phyloP scores from a whole-genome alignment of 129 eudicot species.

The Sambucus nigra region DNA sequence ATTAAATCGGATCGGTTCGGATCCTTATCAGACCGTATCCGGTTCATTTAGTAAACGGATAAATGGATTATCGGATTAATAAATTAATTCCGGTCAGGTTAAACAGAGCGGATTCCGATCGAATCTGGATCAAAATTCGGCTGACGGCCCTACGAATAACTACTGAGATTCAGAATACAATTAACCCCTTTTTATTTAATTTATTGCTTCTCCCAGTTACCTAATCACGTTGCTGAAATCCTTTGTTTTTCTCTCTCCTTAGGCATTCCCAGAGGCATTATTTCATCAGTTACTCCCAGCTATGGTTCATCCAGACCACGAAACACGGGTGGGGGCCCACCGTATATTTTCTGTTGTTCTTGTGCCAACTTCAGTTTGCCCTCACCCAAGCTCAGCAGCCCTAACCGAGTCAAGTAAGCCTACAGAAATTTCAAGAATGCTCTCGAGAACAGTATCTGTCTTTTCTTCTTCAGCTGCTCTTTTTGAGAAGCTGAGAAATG shows the following conservation, averaged over 20 bases:
- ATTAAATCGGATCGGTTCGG: too few relatives aligned
- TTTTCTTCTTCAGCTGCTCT: conserved; percentile 99
- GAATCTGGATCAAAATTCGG: too few relatives aligned
- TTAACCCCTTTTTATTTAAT: background rate
- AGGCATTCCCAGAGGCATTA: conserved; percentile 97
- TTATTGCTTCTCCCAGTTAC: background rate
- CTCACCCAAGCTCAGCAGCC: conserved; percentile 26
- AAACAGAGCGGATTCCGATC: too few relatives aligned
- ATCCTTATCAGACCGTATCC: too few relatives aligned
- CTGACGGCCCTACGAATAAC: too few relatives aligned
- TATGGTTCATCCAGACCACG: conserved; percentile 86
- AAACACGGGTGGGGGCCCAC: conserved; percentile 88
- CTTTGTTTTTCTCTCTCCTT: background rate
- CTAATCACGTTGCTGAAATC: background rate
- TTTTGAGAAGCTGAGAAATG: conserved; percentile 66
- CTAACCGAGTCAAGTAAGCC: conserved; percentile 33
- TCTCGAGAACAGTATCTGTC: conserved; percentile 90
- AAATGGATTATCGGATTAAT: too few relatives aligned
- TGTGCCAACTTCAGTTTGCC: conserved; percentile 86
- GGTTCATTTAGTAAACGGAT: too few relatives aligned
- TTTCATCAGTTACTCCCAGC: conserved; percentile 94
- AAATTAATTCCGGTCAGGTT: too few relatives aligned
- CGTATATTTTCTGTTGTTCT: conserved; percentile 91
- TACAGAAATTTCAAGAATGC: conserved; percentile 48
- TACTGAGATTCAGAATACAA: too few relatives aligned